These are phyloP conservation scores for Ganoderma multipileum DNA, from an alignment of 1,284 basidiomycete genomes.

Conservation along the genomic window DNA sequence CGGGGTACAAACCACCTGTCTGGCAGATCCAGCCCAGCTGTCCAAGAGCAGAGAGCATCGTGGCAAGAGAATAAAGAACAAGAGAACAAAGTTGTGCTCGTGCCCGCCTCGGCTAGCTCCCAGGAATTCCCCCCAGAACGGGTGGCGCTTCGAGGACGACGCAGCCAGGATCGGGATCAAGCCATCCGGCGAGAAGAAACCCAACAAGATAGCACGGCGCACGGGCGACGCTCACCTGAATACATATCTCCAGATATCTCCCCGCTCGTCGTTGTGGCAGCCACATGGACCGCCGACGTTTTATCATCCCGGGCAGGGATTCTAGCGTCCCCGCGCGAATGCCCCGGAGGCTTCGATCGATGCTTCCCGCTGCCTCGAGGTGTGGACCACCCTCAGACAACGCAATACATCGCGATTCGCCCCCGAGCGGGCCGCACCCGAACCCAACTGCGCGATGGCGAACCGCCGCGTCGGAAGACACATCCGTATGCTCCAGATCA, in stretches of 20 bases:
- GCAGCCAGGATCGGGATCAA: not conserved
- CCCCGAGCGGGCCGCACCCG: slow-evolving; percentile 8
- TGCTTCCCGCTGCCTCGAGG: slow-evolving; percentile 29
- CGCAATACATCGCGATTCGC: slow-evolving; percentile 3
- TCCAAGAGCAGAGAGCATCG: not conserved
- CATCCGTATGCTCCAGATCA: slow-evolving; percentile 13
- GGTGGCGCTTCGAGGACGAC: slow-evolving; percentile 5
- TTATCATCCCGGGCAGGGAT: slow-evolving; percentile 16
- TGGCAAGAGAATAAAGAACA: not conserved
- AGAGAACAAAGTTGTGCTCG: slow-evolving; percentile 10
- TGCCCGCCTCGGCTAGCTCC: slow-evolving; percentile 9
- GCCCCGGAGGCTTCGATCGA: slow-evolving; percentile 27
- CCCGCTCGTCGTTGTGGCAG: slow-evolving; percentile 11
- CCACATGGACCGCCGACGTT: slow-evolving; percentile 5
- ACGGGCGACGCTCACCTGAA: slow-evolving; percentile 11
- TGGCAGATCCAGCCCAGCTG: not conserved
- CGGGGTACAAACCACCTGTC: slow-evolving; percentile 6
- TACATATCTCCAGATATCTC: not conserved
- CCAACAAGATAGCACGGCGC: not conserved
- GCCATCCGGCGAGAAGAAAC: not conserved
- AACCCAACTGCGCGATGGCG: slow-evolving; percentile 3
- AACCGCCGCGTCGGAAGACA: slow-evolving; percentile 9
- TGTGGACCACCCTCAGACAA: not conserved
- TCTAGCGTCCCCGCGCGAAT: slow-evolving; percentile 27
- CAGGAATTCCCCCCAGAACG: not conserved